Base-by-base conservation (phyloP, 2,329 filamentous ascomycete species). In the Dryadomyces quercivorus region DNA sequence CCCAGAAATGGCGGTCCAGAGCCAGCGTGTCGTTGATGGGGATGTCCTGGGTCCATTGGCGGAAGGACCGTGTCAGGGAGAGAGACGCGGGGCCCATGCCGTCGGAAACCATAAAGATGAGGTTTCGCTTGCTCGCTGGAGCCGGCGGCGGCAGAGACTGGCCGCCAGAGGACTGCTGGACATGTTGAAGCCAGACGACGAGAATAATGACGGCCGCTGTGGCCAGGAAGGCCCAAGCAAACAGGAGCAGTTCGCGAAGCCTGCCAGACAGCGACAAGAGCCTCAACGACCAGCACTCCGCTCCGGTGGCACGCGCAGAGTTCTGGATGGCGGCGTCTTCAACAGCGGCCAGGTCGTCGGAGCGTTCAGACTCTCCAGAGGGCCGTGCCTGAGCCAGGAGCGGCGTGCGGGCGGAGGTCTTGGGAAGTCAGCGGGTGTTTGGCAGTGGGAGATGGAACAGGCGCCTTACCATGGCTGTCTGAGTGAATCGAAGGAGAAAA, bases 91-190 rank as follows among this genome's bases (percentile, higher is more conserved):
- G 93, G 0, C 93, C 93, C 93, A 98, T 98, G 64, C 93, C 93
- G 68, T 98, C 93, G 0, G 89, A 95, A 42, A 98, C 92, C 93
- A 98, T 98, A 75, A 98, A 97, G 63, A 98, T 85, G 53, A 98
- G 76, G 69, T 97, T 98, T 54, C 88, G 81, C 75, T 97, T 98
- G 52, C 82, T 81, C 63, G 69, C 55, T 75, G 73, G 62, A 50
- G 60, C 60, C 3, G 21, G 22, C 0, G 36, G 26, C 47, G 59
- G 54, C 58, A 57, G 56, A 31, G 60, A 63, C 51, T 44, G 42
- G 42, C 65, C 65, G 55, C 59, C 63, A 44, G 66, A 61, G 12
- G 74, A 76, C 55, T 77, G 72, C 58, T 81, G 75, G 62, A 82
- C 78, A 68, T 95, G 88, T 64, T 88, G 86, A 16, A 87, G 70